A percentile compares a stretch with the other conserved stretches of the same genome.
Evolutionary conservation across 1,284 basidiomycete species (phyloP).

Genomic region (Pascua guehoae): DNA sequence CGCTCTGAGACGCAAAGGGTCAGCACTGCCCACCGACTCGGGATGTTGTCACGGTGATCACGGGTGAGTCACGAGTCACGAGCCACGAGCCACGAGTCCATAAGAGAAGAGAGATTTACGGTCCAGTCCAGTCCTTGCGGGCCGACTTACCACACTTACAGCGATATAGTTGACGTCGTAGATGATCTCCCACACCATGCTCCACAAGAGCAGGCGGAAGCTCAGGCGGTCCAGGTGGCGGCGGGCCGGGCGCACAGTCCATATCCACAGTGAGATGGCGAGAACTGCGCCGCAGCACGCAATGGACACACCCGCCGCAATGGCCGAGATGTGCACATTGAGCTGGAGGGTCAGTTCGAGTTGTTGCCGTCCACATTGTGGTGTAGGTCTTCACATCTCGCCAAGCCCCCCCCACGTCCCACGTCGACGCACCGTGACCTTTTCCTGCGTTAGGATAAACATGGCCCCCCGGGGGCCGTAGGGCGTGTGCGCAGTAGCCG

Average conservation of each 20-base stretch:
- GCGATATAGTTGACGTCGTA: constrained; percentile 31
- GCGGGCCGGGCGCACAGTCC: constrained; percentile 15
- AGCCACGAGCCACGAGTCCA: too few species aligned
- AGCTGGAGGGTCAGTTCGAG: constrained; percentile 5
- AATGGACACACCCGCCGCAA: constrained; percentile 18
- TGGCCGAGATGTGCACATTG: constrained; percentile 16
- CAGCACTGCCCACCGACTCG: too few species aligned
- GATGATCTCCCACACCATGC: constrained; percentile 32
- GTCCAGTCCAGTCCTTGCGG: too few species aligned
- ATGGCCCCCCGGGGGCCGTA: constrained; percentile 6
- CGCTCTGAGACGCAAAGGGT: background rate
- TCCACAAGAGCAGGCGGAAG: constrained; percentile 32
- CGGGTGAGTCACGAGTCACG: too few species aligned
- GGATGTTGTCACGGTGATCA: too few species aligned
- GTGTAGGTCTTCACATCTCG: background rate
- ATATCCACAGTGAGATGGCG: constrained; percentile 14
- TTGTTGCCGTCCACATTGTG: background rate
- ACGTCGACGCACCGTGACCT: constrained; percentile 52
- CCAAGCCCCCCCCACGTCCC: background rate
- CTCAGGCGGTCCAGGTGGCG: constrained; percentile 33
- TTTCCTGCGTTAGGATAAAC: constrained; percentile 53
- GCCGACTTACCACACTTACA: constrained; percentile 12
- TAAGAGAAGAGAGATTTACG: too few species aligned
- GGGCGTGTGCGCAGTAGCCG: too few species aligned
- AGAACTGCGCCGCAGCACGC: constrained; percentile 14